Base-by-base conservation (phyloP, 306 rosid species). In the Ormosia semicastrata region DNA sequence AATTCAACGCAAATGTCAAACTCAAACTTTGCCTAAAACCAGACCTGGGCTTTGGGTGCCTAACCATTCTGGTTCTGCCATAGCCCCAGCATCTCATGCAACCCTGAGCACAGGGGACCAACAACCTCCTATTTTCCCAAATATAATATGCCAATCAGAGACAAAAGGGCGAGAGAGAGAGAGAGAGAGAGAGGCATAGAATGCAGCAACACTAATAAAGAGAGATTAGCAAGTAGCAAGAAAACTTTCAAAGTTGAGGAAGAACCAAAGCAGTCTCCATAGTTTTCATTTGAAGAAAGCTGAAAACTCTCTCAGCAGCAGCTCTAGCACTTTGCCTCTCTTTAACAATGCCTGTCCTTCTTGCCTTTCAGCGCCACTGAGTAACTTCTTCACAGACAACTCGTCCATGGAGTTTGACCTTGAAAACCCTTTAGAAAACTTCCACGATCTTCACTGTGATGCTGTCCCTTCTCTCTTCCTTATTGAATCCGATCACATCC, bases 351-450 rank as follows among this genome's bases (percentile, higher is more conserved):
- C 63, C 81, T 73, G 17, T 52, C 56, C 34, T 15, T 32, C 78
- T 73, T 80, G 66, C 69, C 67, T 82, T 65, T 75, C 87, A 59
- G 24, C 58, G 47, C 54, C 75, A 58, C 73, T 71, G 66, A 78
- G 24, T 58, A 43, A n/a, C 46, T 15, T 49, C 39, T 13, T 29
- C 72, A 29, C 68, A 11, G 8, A 10, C 3, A 9, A 11, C 81
- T 44, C 9, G 3, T 79, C 83, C 78, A 92, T 92, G 97, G 97
- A 88, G 71, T 89, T 87, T 84, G 90, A 92, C 80, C 94, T 90
- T n/a, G 97, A 92, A 87, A 92, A 89, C 88, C 97, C 97, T 70
- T 77, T 89, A 1, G 68, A 82, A 39, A 67, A 80, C 73, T 81
- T 64, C 68, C 71, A 75, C 6, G 78, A 76, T 34, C 75, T 41